Conservation (phyloP, 2,329 filamentous ascomycete genomes). For the Aspergillus sp. region DNA sequence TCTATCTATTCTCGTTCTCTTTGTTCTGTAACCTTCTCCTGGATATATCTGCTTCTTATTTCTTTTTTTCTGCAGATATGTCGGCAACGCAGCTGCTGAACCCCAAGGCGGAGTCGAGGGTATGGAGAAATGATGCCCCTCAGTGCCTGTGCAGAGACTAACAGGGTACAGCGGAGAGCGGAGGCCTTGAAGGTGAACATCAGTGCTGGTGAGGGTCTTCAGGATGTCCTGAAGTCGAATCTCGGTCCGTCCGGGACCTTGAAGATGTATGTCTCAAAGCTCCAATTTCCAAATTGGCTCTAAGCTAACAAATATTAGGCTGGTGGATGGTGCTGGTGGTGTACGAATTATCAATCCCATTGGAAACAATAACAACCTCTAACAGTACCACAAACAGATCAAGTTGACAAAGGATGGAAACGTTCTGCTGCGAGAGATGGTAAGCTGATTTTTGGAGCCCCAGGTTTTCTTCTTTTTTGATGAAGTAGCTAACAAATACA, state of each 20-base stretch:
- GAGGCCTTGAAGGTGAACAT: conserved; percentile 98
- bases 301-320: conserved; percentile 43
- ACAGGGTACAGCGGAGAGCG: conserved; percentile 73
- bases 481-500: conserved; percentile 36
- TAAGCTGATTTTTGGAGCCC: conserved; percentile 29
- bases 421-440: conserved; percentile 70
- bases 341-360: conserved; percentile 39
- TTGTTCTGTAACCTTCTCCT: conserved; percentile 18
- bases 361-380: conserved; percentile 10
- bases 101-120: conserved; percentile 96
- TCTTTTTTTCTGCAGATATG: conserved; percentile 56
- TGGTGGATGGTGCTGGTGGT: conserved; percentile 63
- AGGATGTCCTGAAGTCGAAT: conserved; percentile 95
- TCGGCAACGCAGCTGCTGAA: conserved; percentile 98
- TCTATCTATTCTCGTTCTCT: conserved; percentile 12
- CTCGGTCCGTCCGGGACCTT: conserved; percentile 89
- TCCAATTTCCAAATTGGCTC: conserved; percentile 1
- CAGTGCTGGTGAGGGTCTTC: conserved; percentile 86
- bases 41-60: conserved; percentile 25
- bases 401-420: conserved; percentile 99
- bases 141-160: conserved; percentile 41
- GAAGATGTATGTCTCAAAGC: conserved; percentile 71
- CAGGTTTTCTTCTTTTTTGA: not conserved
- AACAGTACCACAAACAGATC: conserved; percentile 60
- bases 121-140: conserved; percentile 50